Evolutionary conservation across 768 basidiomycete species (phyloP), one percentile per base, ranked within the genome.

Genomic region (Pleurotus salmoneostramineus): DNA sequence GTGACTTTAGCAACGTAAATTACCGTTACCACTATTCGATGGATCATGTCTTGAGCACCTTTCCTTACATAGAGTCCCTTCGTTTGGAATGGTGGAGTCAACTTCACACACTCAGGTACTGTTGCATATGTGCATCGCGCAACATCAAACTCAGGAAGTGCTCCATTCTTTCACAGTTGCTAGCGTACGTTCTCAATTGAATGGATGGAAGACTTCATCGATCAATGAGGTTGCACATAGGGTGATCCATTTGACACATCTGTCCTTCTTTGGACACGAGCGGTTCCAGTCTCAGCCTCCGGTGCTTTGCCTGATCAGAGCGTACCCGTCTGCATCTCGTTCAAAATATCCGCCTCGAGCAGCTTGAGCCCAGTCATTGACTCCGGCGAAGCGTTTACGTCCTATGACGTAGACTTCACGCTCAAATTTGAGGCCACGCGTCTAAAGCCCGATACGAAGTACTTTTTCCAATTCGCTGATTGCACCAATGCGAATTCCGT

Each of bases 251-350:
- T 79, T 44, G 78, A 80, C 60, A 74, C 72, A 14, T 82, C 81
- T 17, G 74, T 83, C 34, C 71, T 83, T 34, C 72, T 83, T n/a
- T 85, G 84, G 83, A 85, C 83, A 2, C 79, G 81, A 27, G 80
- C 83, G 1, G 71, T 73, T n/a, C 76, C 80, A 1, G 62, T 69
- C 21, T 70, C 71, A 27, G 59, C 65, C 34, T 58, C 59, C 32
- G 66, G 64, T 37, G 63, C 68, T 50, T 54, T 68, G 12, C 80
- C 78, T 0, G 79, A 81, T 62, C 74, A 78, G 57, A 78, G 76
- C 62, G 77, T 82, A 12, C 81, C 82, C 14, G 74, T 80, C 43
- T 83, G 81, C 64, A 70, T 82, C 31, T 69, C 74, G 1, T 83
- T 74, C 72, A 74, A 74, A 63, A 70, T 83, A 35, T 76, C 71